Conservation (phyloP, 2,329 filamentous ascomycete species). For the Colletotrichum karsti region DNA sequence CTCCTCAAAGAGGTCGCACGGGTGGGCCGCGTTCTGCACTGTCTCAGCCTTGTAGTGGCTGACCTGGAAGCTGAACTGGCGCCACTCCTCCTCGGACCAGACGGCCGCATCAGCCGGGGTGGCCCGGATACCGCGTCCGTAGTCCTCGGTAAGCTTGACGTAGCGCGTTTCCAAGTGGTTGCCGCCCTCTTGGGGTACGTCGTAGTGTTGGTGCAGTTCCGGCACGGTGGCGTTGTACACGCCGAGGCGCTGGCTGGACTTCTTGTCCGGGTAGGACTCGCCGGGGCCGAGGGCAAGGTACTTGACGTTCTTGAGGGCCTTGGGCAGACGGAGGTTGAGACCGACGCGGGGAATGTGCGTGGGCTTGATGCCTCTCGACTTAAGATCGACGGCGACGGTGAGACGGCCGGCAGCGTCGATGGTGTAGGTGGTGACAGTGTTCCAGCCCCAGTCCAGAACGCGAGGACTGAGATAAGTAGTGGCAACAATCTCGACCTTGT, state of each 20-base stretch:
- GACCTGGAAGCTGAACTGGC: slow-evolving; percentile 62
- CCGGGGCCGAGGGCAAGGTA: slow-evolving; percentile 73
- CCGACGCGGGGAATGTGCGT: slow-evolving; percentile 69
- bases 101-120: slow-evolving; percentile 35
- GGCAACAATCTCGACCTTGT: slow-evolving; percentile 47
- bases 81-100: slow-evolving; percentile 42
- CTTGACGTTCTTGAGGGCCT: slow-evolving; percentile 53
- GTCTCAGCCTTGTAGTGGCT: slow-evolving; percentile 60
- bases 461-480: slow-evolving; percentile 64
- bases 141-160: slow-evolving; percentile 49
- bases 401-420: slow-evolving; percentile 56
- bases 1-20: slow-evolving; percentile 66
- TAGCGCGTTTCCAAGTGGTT: slow-evolving; percentile 70
- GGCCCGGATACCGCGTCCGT: slow-evolving; percentile 39
- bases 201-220: slow-evolving; percentile 66
- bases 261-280: slow-evolving; percentile 72
- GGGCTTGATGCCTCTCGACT: slow-evolving; percentile 58
- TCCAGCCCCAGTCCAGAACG: slow-evolving; percentile 67
- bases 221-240: slow-evolving; percentile 54
- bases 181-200: slow-evolving; percentile 74
- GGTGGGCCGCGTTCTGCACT: slow-evolving; percentile 68
- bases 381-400: slow-evolving; percentile 51
- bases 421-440: slow-evolving; percentile 59
- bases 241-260: slow-evolving; percentile 61
- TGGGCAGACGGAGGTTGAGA: slow-evolving; percentile 61